Evolutionary conservation across 2,329 filamentous ascomycete genomes (phyloP), one percentile per base, ranked within the genome.

Genomic region (Ophiostoma quercus): DNA sequence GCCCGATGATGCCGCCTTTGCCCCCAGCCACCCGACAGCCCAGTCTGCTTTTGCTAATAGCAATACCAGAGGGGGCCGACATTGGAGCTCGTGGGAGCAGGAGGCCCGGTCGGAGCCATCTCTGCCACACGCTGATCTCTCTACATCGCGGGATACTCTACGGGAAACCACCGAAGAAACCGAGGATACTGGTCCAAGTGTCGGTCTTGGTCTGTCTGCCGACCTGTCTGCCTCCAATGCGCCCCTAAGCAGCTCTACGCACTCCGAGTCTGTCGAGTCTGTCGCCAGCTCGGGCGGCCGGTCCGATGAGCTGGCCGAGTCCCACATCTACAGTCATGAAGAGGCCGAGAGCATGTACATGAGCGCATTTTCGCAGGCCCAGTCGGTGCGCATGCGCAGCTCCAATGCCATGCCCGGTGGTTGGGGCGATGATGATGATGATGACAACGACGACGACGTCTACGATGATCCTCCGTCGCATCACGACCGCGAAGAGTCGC

Each of bases 311-410:
- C 79, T 91, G 25, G 79, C 84, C 2, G 81, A 86, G 72, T 94
- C 92, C 5, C 88, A 86, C 57, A 76, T 93, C 1, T 94, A 91
- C 75, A 92, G 87, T 47, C 90, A 92, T 71, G 90, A 92, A 72
- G 91, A 94, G 72, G 91, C 91, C 0, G 88, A 92, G 76, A 95
- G 92, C 77, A 91, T 96, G 88, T 96, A 95, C 75, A 89, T 93
- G 88, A 94, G 88, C 72, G 88, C 88, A 1, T 85, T 90, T 68
- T 89, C 87, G 1, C 79, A 84, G 34, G 77, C 79, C 1, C 77
- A 79, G 43, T 76, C 76, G 1, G 76, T 79, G 11, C 75, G 75
- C 57, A 51, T 76, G 22, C 75, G 67, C 19, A 47, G 43, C 43
- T 47, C 43, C 1, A 74, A 74, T 25, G 72, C 74, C 3, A 86